A percentile compares a stretch with the other conserved stretches of the same genome.
Conservation (phyloP, 2,329 filamentous ascomycete species). For the Furcasterigmium sp. region DNA sequence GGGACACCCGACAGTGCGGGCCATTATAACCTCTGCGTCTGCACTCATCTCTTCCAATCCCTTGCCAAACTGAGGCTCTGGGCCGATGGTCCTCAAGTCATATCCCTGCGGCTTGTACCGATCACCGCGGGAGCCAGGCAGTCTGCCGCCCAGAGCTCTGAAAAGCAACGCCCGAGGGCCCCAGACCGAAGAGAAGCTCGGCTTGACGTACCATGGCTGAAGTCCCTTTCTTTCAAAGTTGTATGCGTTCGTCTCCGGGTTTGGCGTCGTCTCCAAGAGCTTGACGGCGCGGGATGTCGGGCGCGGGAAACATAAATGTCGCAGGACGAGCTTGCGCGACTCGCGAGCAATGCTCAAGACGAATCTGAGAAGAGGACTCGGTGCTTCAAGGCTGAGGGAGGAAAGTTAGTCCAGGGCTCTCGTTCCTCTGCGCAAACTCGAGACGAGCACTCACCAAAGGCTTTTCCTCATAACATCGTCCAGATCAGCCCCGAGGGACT, state of each 20-base stretch:
- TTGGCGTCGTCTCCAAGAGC: constrained; percentile 28
- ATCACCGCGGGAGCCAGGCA: constrained; percentile 40
- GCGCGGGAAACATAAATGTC: constrained; percentile 44
- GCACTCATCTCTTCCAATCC: constrained; percentile 11
- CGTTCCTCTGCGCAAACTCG: background rate
- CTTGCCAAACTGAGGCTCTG: constrained; percentile 14
- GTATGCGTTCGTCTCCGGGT: constrained; percentile 34
- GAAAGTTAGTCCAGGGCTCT: background rate
- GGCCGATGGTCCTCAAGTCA: constrained; percentile 21
- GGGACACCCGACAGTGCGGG: background rate
- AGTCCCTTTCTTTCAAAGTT: constrained; percentile 35
- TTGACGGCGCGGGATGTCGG: constrained; percentile 27
- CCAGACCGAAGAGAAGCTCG: constrained; percentile 42
- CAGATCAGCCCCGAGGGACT: constrained; percentile 9
- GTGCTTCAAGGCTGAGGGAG: constrained; percentile 3
- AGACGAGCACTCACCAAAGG: constrained; percentile 1
- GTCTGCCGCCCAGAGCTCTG: constrained; percentile 34
- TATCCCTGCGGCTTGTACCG: constrained; percentile 44
- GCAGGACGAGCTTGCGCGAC: constrained; percentile 38
- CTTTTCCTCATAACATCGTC: constrained; percentile 11
- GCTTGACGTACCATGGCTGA: constrained; percentile 49
- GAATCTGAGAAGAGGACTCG: background rate
- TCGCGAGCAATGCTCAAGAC: constrained; percentile 31
- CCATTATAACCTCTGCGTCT: constrained; percentile 3
- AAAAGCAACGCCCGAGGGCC: constrained; percentile 37